phyloP scores from a whole-genome alignment of 2,329 filamentous ascomycete genomes.

The Chrysoporthe puriensis region DNA sequence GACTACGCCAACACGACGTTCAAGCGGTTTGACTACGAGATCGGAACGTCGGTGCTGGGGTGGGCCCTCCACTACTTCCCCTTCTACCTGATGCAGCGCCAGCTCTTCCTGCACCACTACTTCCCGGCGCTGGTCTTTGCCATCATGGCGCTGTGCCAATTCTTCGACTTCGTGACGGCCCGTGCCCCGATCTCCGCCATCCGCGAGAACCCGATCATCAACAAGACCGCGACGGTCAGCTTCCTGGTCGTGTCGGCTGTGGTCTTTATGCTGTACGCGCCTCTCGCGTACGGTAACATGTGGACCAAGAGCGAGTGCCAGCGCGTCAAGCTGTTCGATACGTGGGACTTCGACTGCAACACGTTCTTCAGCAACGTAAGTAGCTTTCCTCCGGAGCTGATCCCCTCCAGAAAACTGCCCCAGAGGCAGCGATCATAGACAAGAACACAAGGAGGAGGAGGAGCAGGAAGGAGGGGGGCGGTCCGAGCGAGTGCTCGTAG shows the following conservation, averaged over 20 bases:
- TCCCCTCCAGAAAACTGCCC: conserved; percentile 43
- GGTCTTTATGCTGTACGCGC: conserved; percentile 83
- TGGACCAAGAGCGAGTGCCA: conserved; percentile 92
- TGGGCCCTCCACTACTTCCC: conserved; percentile 99
- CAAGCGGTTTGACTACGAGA: conserved; percentile 97
- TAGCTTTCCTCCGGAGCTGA: conserved; percentile 43
- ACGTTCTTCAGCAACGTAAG: conserved; percentile 86
- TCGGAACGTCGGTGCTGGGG: conserved; percentile 85
- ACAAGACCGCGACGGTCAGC: conserved; percentile 70
- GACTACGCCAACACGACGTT: conserved; percentile 84
- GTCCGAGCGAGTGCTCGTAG: conserved; percentile 19
- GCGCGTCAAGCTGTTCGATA: conserved; percentile 81
- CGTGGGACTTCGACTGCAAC: conserved; percentile 99
- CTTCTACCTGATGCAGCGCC: conserved; percentile 96
- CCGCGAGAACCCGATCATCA: conserved; percentile 71
- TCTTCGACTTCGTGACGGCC: conserved; percentile 81
- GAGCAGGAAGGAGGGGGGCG: background rate
- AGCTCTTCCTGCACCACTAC: conserved; percentile 98
- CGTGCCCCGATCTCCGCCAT: conserved; percentile 72
- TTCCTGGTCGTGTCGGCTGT: conserved; percentile 76
- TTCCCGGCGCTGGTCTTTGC: conserved; percentile 97
- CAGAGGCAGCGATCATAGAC: conserved; percentile 30
- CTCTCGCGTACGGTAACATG: conserved; percentile 87
- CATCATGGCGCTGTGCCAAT: conserved; percentile 84
- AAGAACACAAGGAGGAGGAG: background rate